Evolutionary conservation across 2,329 filamentous ascomycete genomes (phyloP).

Genomic region (Aplosporella prunicola): DNA sequence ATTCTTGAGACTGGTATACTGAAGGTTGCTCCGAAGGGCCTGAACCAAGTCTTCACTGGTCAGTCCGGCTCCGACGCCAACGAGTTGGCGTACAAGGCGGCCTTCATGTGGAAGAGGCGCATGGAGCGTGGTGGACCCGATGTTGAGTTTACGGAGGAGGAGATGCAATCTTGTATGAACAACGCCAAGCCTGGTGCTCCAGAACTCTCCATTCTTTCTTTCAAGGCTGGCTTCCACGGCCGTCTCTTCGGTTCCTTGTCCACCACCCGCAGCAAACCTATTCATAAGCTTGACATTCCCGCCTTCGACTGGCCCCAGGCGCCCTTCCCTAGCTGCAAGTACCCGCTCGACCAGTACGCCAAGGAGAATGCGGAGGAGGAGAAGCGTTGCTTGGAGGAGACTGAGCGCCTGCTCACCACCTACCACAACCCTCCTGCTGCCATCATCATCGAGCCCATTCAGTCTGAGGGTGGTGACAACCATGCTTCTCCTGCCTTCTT

Average conservation of each 20-base stretch:
- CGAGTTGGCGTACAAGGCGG: constrained; percentile 89
- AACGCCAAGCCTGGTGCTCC: constrained; percentile 73
- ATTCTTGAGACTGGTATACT: constrained; percentile 74
- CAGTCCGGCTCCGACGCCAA: constrained; percentile 87
- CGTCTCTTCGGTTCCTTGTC: constrained; percentile 80
- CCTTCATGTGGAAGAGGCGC: constrained; percentile 85
- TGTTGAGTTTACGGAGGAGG: constrained; percentile 70
- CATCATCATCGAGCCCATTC: constrained; percentile 79
- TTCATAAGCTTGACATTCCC: constrained; percentile 91
- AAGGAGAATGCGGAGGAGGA: constrained; percentile 78
- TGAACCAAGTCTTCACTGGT: constrained; percentile 84
- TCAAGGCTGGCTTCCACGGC: constrained; percentile 83
- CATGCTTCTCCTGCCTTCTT: constrained; percentile 85
- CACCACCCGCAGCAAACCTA: constrained; percentile 83
- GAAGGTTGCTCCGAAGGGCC: constrained; percentile 69
- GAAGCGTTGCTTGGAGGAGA: constrained; percentile 69
- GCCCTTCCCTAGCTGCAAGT: constrained; percentile 75
- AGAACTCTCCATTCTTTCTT: constrained; percentile 75
- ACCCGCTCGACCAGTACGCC: constrained; percentile 70
- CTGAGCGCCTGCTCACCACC: constrained; percentile 69
- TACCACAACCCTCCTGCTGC: constrained; percentile 74
- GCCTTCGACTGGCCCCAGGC: constrained; percentile 94
- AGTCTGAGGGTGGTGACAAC: constrained; percentile 92
- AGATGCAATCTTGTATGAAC: constrained; percentile 65
- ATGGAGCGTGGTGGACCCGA: constrained; percentile 67